phyloP scores from a whole-genome alignment of 192 early-diverging fungal species.

The Backusella parvicylindrica region DNA sequence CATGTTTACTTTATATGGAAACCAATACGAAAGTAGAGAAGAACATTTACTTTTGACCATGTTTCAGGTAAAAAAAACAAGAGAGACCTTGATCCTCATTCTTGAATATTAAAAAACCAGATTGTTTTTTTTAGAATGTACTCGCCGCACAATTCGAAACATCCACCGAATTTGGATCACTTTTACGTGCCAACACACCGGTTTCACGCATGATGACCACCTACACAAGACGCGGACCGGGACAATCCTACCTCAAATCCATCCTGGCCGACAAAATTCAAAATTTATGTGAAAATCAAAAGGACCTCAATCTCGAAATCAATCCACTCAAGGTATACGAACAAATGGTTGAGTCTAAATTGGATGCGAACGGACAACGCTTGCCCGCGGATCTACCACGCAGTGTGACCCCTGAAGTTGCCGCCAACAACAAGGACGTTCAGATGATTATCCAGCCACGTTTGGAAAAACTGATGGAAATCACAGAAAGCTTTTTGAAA shows the following conservation, averaged over 20 bases:
- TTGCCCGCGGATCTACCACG: constrained; percentile 63
- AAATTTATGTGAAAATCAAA: constrained; percentile 69
- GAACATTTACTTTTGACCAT: constrained; percentile 93
- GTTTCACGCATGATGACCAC: constrained; percentile 99
- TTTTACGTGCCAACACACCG: constrained; percentile 97
- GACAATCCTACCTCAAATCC: constrained; percentile 89
- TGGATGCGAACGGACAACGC: neutral
- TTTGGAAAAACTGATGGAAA: constrained; percentile 78
- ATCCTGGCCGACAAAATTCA: constrained; percentile 80
- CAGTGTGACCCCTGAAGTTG: constrained; percentile 79
- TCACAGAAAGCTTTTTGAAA: constrained; percentile 79
- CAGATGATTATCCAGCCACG: constrained; percentile 82
- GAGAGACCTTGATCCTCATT: neutral
- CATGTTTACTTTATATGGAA: constrained; percentile 96
- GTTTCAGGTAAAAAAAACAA: constrained; percentile 72
- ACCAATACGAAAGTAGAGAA: constrained; percentile 95
- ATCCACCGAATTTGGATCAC: constrained; percentile 83
- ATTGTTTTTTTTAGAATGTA: constrained; percentile 46
- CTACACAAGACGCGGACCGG: constrained; percentile 90
- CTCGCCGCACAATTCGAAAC: constrained; percentile 90
- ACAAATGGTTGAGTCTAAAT: constrained; percentile 59
- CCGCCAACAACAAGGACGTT: constrained; percentile 78
- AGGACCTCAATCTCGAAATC: constrained; percentile 86
- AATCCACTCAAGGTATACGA: constrained; percentile 92
- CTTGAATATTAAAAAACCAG: neutral